Percentiles rank a stretch among this genome's conserved stretches.
These are phyloP conservation scores for Petunia axillaris DNA, from an alignment of 257 asterid species.

Conservation along the genomic window DNA sequence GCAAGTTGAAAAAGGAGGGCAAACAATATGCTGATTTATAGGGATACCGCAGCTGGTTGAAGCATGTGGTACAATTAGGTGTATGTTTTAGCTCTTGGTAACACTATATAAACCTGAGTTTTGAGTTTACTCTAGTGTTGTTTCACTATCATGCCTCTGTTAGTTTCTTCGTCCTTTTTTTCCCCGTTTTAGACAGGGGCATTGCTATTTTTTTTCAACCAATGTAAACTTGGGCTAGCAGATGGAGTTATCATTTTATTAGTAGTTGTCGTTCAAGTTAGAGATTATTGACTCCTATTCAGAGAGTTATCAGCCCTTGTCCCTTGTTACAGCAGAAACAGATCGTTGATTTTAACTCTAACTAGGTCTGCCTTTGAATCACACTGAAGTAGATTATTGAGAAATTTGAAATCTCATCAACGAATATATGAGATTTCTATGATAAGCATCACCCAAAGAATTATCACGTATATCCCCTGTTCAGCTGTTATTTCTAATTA, in stretches of 20 bases:
- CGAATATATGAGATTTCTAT: background rate
- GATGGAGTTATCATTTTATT: background rate
- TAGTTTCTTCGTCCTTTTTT: background rate
- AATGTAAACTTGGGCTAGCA: slow-evolving; percentile 5
- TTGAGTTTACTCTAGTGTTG: background rate
- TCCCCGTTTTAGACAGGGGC: background rate
- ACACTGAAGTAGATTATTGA: background rate
- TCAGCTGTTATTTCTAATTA: slow-evolving; percentile 17
- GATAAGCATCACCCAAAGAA: background rate
- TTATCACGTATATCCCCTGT: background rate
- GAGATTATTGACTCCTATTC: background rate
- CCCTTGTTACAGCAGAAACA: background rate
- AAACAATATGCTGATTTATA: background rate
- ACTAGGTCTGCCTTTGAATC: background rate
- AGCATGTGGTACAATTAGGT: background rate
- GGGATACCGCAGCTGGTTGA: background rate
- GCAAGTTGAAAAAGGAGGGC: background rate
- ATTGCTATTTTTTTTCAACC: background rate
- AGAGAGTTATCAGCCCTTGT: slow-evolving; percentile 4
- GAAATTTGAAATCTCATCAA: background rate
- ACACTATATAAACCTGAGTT: background rate
- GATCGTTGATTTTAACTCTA: slow-evolving; percentile 17
- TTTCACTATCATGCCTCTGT: background rate
- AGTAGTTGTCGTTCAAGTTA: background rate
- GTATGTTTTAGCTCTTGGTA: background rate